These are phyloP conservation scores for Climacium dendroides DNA, from an alignment of 225 moss, liverwort and hornwort species.

Conservation along the genomic window DNA sequence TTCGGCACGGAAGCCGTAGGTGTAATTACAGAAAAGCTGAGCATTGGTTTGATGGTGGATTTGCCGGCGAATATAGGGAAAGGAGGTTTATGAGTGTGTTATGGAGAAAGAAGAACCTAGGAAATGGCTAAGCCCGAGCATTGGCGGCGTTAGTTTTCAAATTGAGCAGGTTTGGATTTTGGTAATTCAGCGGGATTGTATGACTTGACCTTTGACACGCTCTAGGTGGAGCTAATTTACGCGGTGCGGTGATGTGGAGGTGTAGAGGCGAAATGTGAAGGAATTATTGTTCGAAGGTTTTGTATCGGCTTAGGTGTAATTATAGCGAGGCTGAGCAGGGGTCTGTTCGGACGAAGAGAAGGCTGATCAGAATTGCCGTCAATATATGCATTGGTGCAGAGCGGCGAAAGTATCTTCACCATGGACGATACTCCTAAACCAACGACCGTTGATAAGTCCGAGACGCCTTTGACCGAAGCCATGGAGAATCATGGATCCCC, in stretches of 20 bases:
- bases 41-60: background rate
- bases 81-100: background rate
- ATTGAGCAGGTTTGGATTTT: background rate
- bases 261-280: background rate
- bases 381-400: conserved; percentile 1
- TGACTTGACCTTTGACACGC: background rate
- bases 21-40: background rate
- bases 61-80: background rate
- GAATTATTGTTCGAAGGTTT: background rate
- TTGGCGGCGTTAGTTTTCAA: background rate
- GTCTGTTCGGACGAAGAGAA: background rate
- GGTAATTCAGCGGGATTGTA: background rate
- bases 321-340: background rate
- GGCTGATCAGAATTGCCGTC: background rate
- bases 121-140: background rate
- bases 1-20: background rate
- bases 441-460: background rate
- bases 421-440: conserved; percentile 11
- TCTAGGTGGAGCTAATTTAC: background rate
- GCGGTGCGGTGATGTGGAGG: background rate
- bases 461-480: background rate
- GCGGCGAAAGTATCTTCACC: background rate
- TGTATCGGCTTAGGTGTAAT: background rate
- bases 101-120: background rate
- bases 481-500: background rate